Evolutionary conservation across 225 moss, liverwort and hornwort genomes (phyloP), one percentile per base, ranked within the genome.

Genomic region (Polytrichum commune): DNA sequence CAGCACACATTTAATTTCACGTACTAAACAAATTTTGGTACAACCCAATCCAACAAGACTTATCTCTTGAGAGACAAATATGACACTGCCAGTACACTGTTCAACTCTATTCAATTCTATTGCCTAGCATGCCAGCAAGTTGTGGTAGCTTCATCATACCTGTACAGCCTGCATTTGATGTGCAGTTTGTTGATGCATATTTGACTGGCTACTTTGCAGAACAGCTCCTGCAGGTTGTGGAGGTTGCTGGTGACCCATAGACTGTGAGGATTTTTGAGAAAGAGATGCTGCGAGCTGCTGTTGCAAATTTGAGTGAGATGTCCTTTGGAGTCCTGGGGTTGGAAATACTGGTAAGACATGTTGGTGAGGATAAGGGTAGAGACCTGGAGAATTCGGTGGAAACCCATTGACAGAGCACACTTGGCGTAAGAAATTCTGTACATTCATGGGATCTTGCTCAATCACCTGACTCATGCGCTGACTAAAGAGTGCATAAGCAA

Each of bases 391-490:
- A 55, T 91, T 90, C 64, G 85, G 78, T 65, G 90, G 71, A 79
- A 87, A 95, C 61, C 92, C 97, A 76, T 79, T 89, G 18, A 76
- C 82, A 74, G 84, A 83, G 72, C 87, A 89, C 80, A 98, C 95
- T 75, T 93, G 92, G 53, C 93, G 88, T 61, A 98, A 84, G 19
- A 93, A 84, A 56, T 90, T 98, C 63, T 93, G 95, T 74, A 93
- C 79, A 65, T 70, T 84, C 72, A 89, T 82, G 54, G 90, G 75
- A 66, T 98, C 98, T 55, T 98, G 87, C 67, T 78, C 84, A 57
- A 65, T 30, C 10, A 78, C 24, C 64, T 78, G 85, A 26, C 81
- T 79, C 71, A 75, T 25, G 54, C 84, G 78, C 61, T 82, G 86
- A 75, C 82, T 85, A 66, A 93, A 95, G 35, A 85, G 80, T 61